Conservation (phyloP, 2,329 filamentous ascomycete species). For the Cladorrhinum sp. region DNA sequence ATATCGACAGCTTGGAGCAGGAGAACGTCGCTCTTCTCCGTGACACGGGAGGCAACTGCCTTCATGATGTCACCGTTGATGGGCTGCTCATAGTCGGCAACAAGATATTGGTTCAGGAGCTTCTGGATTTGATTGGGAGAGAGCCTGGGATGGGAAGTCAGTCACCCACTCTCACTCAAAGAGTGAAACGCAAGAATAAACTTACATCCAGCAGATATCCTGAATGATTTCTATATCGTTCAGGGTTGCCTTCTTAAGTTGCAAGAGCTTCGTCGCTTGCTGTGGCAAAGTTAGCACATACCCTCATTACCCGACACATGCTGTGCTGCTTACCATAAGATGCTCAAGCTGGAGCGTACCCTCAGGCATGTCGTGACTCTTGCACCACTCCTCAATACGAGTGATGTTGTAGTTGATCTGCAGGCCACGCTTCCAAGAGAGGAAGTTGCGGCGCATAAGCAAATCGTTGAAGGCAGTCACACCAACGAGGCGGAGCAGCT, state of each 20-base stretch:
- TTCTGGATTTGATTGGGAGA: constrained; percentile 99
- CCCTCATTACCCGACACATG: not conserved
- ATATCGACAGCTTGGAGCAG: constrained; percentile 94
- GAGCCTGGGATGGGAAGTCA: constrained; percentile 55
- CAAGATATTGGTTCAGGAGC: constrained; percentile 95
- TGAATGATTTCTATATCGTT: constrained; percentile 99
- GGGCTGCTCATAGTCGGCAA: constrained; percentile 97
- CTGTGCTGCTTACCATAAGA: constrained; percentile 69
- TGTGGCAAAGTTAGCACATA: constrained; percentile 37
- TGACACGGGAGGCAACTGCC: constrained; percentile 92
- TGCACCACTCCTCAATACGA: constrained; percentile 98
- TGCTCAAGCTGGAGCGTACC: constrained; percentile 96
- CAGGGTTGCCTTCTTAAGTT: constrained; percentile 97
- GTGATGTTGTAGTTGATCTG: constrained; percentile 99
- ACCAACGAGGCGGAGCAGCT: constrained; percentile 86
- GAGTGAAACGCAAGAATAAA: constrained; percentile 26
- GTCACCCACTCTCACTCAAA: not conserved
- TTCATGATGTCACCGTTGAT: constrained; percentile 99
- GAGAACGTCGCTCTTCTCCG: constrained; percentile 96
- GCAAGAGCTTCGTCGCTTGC: constrained; percentile 97
- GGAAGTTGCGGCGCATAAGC: constrained; percentile 95
- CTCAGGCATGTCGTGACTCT: constrained; percentile 99
- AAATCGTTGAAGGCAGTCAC: constrained; percentile 98
- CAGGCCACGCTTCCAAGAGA: constrained; percentile 97
- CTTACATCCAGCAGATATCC: constrained; percentile 99